Evolutionary conservation across 2,329 filamentous ascomycete genomes (phyloP).

Genomic region (Xylaria sp.): DNA sequence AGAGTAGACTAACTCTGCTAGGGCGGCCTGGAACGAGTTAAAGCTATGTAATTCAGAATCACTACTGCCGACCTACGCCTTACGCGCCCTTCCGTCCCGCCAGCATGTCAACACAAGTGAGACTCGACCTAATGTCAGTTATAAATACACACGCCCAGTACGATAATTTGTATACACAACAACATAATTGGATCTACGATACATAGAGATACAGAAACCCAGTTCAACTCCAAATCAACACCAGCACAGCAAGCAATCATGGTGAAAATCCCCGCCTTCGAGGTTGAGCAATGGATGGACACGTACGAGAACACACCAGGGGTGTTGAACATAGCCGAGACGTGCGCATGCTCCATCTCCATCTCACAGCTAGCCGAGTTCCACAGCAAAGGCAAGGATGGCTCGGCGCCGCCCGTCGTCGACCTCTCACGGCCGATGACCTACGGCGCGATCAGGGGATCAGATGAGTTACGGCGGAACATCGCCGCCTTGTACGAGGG

Average conservation of each 20-base stretch:
- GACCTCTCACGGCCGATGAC: slow-evolving; percentile 69
- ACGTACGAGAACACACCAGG: slow-evolving; percentile 65
- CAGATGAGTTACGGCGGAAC: slow-evolving; percentile 68
- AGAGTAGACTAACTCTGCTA: slow-evolving; percentile 1
- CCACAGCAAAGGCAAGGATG: slow-evolving; percentile 53
- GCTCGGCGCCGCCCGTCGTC: slow-evolving; percentile 51
- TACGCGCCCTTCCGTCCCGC: slow-evolving; percentile 8
- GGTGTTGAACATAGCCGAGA: slow-evolving; percentile 79
- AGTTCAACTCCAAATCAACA: not conserved
- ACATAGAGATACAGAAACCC: not conserved
- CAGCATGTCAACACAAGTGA: slow-evolving; percentile 7
- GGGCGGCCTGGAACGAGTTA: not conserved
- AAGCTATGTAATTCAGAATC: not conserved
- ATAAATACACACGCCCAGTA: not conserved
- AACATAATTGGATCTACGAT: not conserved
- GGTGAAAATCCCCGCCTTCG: slow-evolving; percentile 70
- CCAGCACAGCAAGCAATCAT: slow-evolving; percentile 49
- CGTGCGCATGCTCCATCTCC: slow-evolving; percentile 79
- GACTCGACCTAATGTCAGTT: not conserved
- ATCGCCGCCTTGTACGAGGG: slow-evolving; percentile 68
- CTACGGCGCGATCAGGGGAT: slow-evolving; percentile 79
- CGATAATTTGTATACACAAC: not conserved
- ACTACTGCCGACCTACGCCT: not conserved
- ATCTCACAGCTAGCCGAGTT: slow-evolving; percentile 72
- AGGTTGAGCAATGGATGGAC: slow-evolving; percentile 79